These are phyloP conservation scores for Trichothecium sympodiale DNA, from an alignment of 2,329 filamentous ascomycete species.

Conservation along the genomic window DNA sequence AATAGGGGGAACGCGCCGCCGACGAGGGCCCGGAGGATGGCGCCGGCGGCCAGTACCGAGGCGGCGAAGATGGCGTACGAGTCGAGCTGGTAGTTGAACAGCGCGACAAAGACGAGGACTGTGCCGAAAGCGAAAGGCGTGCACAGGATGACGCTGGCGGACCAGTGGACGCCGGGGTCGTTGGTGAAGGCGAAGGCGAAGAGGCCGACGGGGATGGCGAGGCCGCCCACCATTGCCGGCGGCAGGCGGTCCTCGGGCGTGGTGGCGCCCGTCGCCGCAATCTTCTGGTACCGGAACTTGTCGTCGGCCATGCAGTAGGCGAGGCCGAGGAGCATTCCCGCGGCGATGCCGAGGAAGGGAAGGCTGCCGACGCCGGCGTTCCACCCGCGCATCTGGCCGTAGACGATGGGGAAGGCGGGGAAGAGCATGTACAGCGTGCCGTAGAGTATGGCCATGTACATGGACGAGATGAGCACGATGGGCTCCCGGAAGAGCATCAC, in stretches of 20 bases:
- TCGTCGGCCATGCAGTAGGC: constrained; percentile 23
- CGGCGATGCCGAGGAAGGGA: constrained; percentile 46
- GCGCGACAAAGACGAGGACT: constrained; percentile 48
- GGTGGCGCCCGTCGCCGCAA: constrained; percentile 33
- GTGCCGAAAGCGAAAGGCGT: constrained; percentile 38
- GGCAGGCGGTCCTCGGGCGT: constrained; percentile 48
- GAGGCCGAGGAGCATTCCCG: constrained; percentile 45
- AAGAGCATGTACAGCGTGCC: constrained; percentile 37
- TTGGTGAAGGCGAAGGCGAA: constrained; percentile 53
- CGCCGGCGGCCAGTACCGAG: constrained; percentile 56
- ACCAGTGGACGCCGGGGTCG: constrained; percentile 38
- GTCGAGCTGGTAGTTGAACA: constrained; percentile 54
- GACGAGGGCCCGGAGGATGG: constrained; percentile 56
- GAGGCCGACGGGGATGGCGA: constrained; percentile 42
- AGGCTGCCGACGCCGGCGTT: constrained; percentile 38
- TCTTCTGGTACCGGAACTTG: constrained; percentile 3
- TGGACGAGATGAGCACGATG: constrained; percentile 45
- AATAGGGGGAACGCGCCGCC: constrained; percentile 61
- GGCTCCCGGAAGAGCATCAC: constrained; percentile 49
- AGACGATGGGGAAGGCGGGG: constrained; percentile 42
- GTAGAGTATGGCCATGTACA: constrained; percentile 46
- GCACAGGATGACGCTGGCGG: constrained; percentile 25
- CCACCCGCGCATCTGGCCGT: constrained; percentile 40
- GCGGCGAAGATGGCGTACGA: constrained; percentile 61
- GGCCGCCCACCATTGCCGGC: constrained; percentile 41